Conservation (phyloP, 495 filamentous ascomycete genomes). For the Platismatia glauca region DNA sequence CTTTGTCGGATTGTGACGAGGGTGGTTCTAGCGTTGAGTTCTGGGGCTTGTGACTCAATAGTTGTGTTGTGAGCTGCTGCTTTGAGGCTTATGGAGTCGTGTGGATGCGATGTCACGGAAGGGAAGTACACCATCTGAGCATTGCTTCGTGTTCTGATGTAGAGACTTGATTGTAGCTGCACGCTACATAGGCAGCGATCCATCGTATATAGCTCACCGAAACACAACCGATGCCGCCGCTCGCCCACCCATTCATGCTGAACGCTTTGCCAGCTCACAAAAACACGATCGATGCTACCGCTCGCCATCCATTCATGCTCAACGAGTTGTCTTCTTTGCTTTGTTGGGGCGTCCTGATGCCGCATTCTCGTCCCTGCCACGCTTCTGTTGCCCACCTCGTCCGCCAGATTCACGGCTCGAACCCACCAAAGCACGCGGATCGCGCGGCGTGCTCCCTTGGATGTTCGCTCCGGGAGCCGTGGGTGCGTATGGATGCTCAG, state of each 20-base stretch:
- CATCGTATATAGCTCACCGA: neutral
- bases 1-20: too few relatives aligned
- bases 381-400: neutral
- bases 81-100: too few relatives aligned
- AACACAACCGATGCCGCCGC: neutral
- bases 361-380: neutral
- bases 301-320: neutral
- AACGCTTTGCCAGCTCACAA: neutral
- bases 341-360: neutral
- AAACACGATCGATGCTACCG: neutral
- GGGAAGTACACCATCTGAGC: too few relatives aligned
- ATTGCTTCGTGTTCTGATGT: too few relatives aligned
- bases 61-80: too few relatives aligned
- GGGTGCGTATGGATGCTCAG: neutral
- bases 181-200: neutral
- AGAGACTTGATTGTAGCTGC: neutral
- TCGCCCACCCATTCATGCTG: neutral
- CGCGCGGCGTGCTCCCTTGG: neutral
- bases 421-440: neutral
- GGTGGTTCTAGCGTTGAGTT: too few relatives aligned
- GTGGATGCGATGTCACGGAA: too few relatives aligned
- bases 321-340: neutral
- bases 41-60: too few relatives aligned
- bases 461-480: neutral
- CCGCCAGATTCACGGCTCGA: neutral